Base-by-base conservation (phyloP, 352 stramenopile genomes). In the Blastocystis sp. region DNA sequence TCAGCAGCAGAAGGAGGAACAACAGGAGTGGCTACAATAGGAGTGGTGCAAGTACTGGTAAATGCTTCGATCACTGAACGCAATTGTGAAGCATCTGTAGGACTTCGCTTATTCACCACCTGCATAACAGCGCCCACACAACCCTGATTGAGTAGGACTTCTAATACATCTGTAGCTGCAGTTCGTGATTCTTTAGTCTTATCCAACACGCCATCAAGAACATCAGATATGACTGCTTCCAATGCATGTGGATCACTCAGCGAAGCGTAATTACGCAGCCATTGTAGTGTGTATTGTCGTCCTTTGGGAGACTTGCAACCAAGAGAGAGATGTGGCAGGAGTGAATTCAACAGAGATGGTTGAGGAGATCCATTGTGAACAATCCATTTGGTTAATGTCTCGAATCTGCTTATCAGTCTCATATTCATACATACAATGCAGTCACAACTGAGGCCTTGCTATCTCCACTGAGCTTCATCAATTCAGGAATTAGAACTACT, bases 41-140 rank as follows among this genome's bases (percentile, higher is more conserved):
- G 32, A 9, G 57, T 54, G 2, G 2, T 24, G 9, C 32, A 29
- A 29, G 37, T n/a, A 5, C 32, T 19, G 7, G 37, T 59, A 39
- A 80, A 80, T 14, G 69, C 46, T n/a, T 61, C 42, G 24, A 80
- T 80, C 7, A 80, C 39, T 9, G 69, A 80, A 32, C 69, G 69
- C 1, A 80, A 35, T n/a, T 80, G 69, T 7, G 46, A 27, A 5
- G 39, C 39, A 39, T 80, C 69, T 5, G 69, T 56, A 11, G 39
- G 49, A 12, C 32, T 61, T 9, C 69, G 69, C 24, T 59, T 24
- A 27, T 29, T 24, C 14, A 56, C 46, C 9, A 37, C 24, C 0
- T n/a, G 46, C 2, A 21, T 12, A 63, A 80, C 46, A 14, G n/a
- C 21, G 14, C 43, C 43, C 1, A n/a, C 69, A 32, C 69, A 19